Conservation (phyloP, 441 rosid genomes). For the Jatropha podagrica region DNA sequence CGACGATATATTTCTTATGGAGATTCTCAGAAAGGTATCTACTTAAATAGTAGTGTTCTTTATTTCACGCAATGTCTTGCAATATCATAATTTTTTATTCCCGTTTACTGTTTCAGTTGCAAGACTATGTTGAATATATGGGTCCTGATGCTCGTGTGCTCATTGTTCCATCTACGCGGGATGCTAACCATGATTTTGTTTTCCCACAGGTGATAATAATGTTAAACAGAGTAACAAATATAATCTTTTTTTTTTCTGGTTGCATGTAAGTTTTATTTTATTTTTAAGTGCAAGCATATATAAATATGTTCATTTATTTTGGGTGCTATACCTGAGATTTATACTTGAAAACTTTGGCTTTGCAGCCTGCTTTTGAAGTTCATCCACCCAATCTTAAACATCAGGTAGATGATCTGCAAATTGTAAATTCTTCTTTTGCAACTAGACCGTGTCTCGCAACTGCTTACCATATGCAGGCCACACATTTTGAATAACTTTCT, state of each 20-base stretch:
- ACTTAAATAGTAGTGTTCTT: neutral
- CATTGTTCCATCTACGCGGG: conserved; percentile 83
- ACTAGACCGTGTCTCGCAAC: neutral
- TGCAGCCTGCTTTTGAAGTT: conserved; percentile 85
- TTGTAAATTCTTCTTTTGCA: neutral
- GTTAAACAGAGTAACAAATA: neutral
- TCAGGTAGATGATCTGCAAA: conserved; percentile 54
- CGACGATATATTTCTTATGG: conserved; percentile 61
- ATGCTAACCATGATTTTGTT: conserved; percentile 91
- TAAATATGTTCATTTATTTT: neutral
- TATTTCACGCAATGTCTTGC: conserved; percentile 10
- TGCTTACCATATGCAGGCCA: neutral
- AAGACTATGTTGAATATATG: conserved; percentile 75
- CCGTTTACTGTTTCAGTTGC: conserved; percentile 57
- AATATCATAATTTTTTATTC: neutral
- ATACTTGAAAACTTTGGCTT: conserved; percentile 14
- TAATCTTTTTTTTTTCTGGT: neutral
- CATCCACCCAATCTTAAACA: conserved; percentile 41
- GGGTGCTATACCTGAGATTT: conserved; percentile 11
- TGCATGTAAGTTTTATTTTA: neutral
- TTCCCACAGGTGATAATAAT: conserved; percentile 81
- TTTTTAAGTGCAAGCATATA: neutral
- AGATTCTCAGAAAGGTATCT: conserved; percentile 66
- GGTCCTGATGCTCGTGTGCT: conserved; percentile 65
- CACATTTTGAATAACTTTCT: conserved; percentile 2